phyloP scores from a whole-genome alignment of 768 basidiomycete species.

The Pisolithus orientalis region DNA sequence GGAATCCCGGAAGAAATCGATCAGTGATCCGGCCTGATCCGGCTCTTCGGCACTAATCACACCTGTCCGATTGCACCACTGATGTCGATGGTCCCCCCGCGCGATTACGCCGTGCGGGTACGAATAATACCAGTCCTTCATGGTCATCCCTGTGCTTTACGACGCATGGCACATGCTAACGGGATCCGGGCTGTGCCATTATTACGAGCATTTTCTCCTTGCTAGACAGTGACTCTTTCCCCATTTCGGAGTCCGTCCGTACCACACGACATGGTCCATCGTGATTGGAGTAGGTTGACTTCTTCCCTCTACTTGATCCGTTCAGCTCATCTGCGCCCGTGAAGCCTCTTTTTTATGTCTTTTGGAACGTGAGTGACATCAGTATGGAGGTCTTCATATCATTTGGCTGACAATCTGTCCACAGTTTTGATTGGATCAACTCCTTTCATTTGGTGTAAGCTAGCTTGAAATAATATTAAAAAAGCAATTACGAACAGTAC shows the following conservation, averaged over 20 bases:
- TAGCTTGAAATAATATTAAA: background rate
- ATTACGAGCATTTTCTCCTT: background rate
- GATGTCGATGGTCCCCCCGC: background rate
- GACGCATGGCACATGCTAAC: background rate
- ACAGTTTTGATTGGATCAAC: constrained; percentile 5
- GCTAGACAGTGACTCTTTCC: background rate
- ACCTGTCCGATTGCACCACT: too few relatives aligned
- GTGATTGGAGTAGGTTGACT: constrained; percentile 3
- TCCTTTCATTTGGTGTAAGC: constrained; percentile 1
- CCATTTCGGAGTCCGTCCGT: too few relatives aligned
- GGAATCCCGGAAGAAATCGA: too few relatives aligned
- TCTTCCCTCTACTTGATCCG: background rate
- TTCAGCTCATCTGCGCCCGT: background rate
- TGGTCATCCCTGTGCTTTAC: background rate
- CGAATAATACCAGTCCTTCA: too few relatives aligned
- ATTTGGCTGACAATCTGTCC: background rate
- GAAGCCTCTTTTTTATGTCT: constrained; percentile 1
- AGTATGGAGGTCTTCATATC: background rate
- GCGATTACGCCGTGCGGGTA: background rate
- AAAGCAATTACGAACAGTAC: constrained; percentile 9
- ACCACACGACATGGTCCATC: constrained; percentile 4
- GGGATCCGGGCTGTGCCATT: background rate
- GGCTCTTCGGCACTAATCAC: too few relatives aligned
- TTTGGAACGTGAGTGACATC: background rate
- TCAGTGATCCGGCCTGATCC: too few relatives aligned